These are phyloP conservation scores for Colletotrichum theobromicola DNA, from an alignment of 2,329 filamentous ascomycete species.

Conservation along the genomic window DNA sequence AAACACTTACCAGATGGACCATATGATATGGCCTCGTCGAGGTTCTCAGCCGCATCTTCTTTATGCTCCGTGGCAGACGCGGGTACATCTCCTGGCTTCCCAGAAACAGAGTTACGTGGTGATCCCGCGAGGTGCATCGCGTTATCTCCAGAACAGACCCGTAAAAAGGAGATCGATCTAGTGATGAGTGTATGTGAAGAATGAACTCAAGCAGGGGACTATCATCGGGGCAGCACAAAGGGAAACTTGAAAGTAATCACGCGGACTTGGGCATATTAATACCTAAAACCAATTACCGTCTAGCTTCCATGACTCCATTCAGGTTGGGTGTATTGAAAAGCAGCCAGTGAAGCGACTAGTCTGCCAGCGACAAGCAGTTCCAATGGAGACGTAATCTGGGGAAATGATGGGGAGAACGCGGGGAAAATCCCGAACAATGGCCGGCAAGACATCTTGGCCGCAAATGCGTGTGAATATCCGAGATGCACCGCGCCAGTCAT, in stretches of 20 bases:
- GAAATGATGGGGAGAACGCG: background rate
- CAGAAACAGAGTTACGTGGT: fast-evolving
- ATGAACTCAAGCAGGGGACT: background rate
- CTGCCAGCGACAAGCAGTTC: background rate
- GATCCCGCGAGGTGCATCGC: background rate
- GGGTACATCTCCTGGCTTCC: background rate
- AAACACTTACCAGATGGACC: background rate
- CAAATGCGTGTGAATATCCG: background rate
- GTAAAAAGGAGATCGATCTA: background rate
- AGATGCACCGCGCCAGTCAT: background rate
- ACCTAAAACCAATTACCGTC: background rate
- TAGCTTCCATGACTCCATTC: background rate
- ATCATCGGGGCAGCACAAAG: background rate
- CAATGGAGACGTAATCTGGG: background rate
- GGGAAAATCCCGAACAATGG: background rate
- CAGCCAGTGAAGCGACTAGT: background rate
- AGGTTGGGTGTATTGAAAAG: background rate
- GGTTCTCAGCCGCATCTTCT: background rate
- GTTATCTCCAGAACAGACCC: background rate
- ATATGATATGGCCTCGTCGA: background rate
- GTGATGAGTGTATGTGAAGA: background rate
- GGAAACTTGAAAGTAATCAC: background rate
- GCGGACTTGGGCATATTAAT: background rate
- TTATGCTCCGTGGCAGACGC: background rate
- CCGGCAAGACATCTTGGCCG: background rate